Percentiles rank a stretch among this genome's conserved stretches.
phyloP scores from a whole-genome alignment of 2,329 filamentous ascomycete genomes.

The Ophiostoma ulmi region DNA sequence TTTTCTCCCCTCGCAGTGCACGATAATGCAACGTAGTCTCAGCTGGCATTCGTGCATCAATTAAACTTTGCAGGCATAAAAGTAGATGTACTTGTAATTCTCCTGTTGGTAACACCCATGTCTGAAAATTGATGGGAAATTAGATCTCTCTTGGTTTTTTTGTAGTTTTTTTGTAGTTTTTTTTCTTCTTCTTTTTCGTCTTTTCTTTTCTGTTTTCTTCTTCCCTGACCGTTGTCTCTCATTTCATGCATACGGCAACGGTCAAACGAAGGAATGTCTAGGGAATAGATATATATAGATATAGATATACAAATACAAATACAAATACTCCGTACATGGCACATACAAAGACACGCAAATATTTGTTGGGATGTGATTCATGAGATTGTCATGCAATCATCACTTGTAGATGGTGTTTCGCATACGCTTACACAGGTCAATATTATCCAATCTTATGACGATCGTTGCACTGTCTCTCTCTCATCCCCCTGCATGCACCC shows the following conservation, averaged over 20 bases:
- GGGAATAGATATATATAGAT: too few species aligned
- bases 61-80: not conserved
- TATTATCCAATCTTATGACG: not conserved
- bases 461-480: not conserved
- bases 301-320: not conserved
- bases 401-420: not conserved
- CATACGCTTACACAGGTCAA: slow-evolving; percentile 1
- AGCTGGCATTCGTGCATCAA: not conserved
- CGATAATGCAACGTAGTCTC: slow-evolving; percentile 2
- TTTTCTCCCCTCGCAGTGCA: not conserved
- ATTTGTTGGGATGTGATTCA: slow-evolving; percentile 5
- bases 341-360: too few species aligned
- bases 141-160: not conserved
- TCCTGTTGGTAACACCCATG: not conserved
- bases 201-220: not conserved
- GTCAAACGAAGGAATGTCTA: not conserved
- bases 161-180: not conserved
- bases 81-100: not conserved
- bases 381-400: not conserved
- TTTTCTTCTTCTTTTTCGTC: not conserved
- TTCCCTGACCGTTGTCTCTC: not conserved
- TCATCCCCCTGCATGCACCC: not conserved
- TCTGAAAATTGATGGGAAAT: slow-evolving; percentile 3
- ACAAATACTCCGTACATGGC: too few species aligned
- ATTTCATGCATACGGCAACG: not conserved